A percentile compares a stretch with the other conserved stretches of the same genome.
These are phyloP conservation scores for Diaporthe humulicola DNA, from an alignment of 2,329 filamentous ascomycete genomes.

Conservation along the genomic window DNA sequence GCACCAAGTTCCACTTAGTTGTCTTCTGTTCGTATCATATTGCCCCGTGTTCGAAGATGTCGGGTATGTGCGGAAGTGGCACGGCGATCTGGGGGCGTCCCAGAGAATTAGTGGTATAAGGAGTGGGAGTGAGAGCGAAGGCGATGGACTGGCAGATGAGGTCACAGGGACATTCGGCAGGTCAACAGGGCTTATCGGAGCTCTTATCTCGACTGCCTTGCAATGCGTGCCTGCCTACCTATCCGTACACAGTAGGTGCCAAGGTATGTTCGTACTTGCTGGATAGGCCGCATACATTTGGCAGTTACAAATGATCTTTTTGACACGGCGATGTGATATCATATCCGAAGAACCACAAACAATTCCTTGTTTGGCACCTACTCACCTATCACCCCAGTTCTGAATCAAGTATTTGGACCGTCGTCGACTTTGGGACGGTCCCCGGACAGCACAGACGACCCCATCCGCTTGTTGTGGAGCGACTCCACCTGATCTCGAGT, in stretches of 20 bases:
- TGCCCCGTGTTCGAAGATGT: neutral
- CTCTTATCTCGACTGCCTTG: conserved; percentile 25
- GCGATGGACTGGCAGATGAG: conserved; percentile 10
- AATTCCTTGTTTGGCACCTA: neutral
- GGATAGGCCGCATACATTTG: neutral
- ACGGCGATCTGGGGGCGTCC: neutral
- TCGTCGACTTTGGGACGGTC: neutral
- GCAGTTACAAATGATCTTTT: neutral
- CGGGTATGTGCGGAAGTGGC: too few relatives aligned
- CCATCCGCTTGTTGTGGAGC: neutral
- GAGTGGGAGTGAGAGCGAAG: neutral
- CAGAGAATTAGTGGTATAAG: neutral
- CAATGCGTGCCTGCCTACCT: neutral
- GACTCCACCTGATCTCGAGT: neutral
- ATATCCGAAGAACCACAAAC: neutral
- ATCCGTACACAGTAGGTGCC: too few relatives aligned
- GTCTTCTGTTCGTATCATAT: neutral
- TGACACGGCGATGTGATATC: neutral
- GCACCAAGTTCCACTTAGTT: neutral
- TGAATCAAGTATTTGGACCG: neutral
- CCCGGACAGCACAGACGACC: neutral
- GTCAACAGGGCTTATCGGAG: conserved; percentile 18
- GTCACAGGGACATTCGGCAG: conserved; percentile 29
- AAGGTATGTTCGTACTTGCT: neutral
- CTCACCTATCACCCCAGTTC: neutral